These are phyloP conservation scores for Firmiana major DNA, from an alignment of 345 rosid genomes.

Conservation along the genomic window DNA sequence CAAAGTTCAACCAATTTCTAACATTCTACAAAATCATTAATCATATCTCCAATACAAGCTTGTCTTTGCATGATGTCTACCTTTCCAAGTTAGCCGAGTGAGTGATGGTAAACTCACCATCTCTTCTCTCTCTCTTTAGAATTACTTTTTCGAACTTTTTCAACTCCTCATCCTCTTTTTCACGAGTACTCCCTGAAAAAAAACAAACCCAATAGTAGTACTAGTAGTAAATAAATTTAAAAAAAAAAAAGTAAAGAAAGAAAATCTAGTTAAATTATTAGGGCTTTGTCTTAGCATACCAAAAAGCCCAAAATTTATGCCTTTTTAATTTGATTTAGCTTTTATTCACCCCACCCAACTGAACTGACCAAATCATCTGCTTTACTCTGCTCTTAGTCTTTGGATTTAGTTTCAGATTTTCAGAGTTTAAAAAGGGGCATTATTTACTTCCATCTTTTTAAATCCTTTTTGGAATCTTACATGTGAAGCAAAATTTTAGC, in stretches of 20 bases:
- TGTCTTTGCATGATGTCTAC: no score
- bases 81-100: no score
- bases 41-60: no score
- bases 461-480: conserved; percentile 37
- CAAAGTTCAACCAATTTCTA: not conserved
- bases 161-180: not conserved
- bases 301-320: not conserved
- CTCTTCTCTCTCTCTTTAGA: no score
- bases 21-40: not conserved
- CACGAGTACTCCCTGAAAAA: not conserved
- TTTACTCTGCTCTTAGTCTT: not conserved
- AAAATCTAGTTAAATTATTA: not conserved
- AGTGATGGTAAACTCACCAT: no score
- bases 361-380: not conserved
- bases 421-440: conserved; percentile 15
- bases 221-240: not conserved
- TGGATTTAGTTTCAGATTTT: conserved; percentile 3
- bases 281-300: not conserved
- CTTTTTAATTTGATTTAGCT: not conserved
- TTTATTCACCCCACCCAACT: not conserved
- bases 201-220: not conserved
- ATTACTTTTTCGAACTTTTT: not conserved
- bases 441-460: conserved; percentile 7
- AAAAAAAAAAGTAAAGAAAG: not conserved
- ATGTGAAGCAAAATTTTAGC: conserved; percentile 48